Percentiles rank a stretch among this genome's conserved stretches.
phyloP scores from a whole-genome alignment of 345 rosid genomes.

The Eucalyptus coolabah region DNA sequence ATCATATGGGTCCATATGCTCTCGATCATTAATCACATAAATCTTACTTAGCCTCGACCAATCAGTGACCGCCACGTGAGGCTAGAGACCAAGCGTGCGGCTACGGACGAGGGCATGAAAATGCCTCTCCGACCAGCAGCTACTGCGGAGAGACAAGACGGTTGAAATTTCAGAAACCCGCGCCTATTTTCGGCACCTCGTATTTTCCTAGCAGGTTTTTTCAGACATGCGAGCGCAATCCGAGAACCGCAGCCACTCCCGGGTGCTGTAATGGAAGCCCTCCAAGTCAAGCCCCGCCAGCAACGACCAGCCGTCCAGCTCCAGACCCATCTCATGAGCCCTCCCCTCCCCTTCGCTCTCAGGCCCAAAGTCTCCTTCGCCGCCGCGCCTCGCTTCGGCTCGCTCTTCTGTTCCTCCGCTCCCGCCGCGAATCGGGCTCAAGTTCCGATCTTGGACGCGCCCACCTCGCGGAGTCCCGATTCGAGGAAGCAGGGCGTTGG shows the following conservation, averaged over 20 bases:
- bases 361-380: not conserved
- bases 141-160: not conserved
- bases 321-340: constrained; percentile 1
- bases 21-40: not conserved
- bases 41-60: not conserved
- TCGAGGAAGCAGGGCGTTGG: not conserved
- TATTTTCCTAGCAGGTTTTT: not conserved
- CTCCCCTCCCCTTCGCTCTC: not conserved
- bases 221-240: not conserved
- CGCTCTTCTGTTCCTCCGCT: not conserved
- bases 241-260: not conserved
- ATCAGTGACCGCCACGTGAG: not conserved
- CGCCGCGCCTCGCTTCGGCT: not conserved
- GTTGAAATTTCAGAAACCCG: not conserved
- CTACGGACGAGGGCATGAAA: not conserved
- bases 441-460: not conserved
- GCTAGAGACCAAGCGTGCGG: not conserved
- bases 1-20: not conserved
- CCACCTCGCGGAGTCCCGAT: not conserved
- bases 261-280: not conserved
- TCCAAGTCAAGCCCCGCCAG: not conserved
- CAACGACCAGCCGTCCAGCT: not conserved
- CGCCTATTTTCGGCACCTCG: not conserved
- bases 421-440: not conserved
- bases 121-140: not conserved